Evolutionary conservation across 2,329 filamentous ascomycete species (phyloP).

Genomic region (Aspergillus arachidicola): DNA sequence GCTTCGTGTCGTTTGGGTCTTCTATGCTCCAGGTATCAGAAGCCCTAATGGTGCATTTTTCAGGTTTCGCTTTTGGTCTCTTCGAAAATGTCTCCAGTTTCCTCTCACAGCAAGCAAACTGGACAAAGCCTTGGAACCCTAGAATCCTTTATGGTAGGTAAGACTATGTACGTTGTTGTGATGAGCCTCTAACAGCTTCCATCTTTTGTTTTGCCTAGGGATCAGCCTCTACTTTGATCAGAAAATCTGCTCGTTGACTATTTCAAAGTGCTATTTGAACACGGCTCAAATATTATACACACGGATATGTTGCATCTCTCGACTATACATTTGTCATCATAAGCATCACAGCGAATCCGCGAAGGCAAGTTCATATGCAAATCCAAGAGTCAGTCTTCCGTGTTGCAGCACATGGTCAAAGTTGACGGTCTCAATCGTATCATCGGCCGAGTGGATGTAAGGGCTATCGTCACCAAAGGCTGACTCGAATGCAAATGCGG

Average conservation of each 20-base stretch:
- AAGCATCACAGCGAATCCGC: neutral
- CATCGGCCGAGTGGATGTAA: conserved; percentile 2
- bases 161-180: too few relatives aligned
- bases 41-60: too few relatives aligned
- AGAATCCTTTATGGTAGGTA: too few relatives aligned
- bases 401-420: conserved; percentile 8
- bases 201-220: too few relatives aligned
- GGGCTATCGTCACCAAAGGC: conserved; percentile 3
- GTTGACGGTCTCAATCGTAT: conserved; percentile 5
- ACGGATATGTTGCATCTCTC: too few relatives aligned
- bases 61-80: too few relatives aligned
- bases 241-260: fast-evolving
- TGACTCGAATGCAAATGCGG: conserved; percentile 4
- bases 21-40: too few relatives aligned
- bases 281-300: neutral
- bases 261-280: neutral
- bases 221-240: neutral
- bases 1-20: too few relatives aligned
- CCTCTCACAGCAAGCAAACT: too few relatives aligned
- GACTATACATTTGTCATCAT: neutral
- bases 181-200: neutral
- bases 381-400: conserved; percentile 3
- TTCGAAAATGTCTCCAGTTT: too few relatives aligned
- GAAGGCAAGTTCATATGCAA: conserved; percentile 8
- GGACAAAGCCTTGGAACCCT: too few relatives aligned